Evolutionary conservation across 1,284 basidiomycete genomes (phyloP), one percentile per base, ranked within the genome.

Genomic region (Fomitiporia mediterranea): DNA sequence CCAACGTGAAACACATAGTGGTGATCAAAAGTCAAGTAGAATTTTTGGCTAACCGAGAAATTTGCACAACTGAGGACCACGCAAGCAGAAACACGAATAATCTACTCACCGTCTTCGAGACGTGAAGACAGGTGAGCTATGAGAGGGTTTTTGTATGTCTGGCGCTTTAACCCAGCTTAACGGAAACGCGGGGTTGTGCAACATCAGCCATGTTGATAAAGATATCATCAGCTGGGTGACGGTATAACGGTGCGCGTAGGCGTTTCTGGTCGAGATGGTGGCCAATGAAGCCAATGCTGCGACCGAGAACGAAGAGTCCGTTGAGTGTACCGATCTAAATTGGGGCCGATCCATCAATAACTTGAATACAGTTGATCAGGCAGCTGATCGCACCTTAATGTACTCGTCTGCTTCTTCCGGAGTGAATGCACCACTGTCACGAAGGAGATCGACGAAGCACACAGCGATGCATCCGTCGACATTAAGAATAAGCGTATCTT

Each of bases 381-480:
- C 13, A 32, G 23, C 15, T 48, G 4, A 39, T 35, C 76, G 65
- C 57, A 79, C 79, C 77, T 89, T 91, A 78, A 94, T 92, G 80
- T 98, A 98, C 75, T 99, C 96, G 64, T 94, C 89, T 13, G 94
- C 95, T 76, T 98, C 96, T 63, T 98, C 95, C 19, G 88, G 81
- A 2, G 90, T 94, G 81, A 99, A 99, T 4, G 95, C 95, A 62
- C 95, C 94, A 57, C 83, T 88, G 72, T 95, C 92, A 50, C 89
- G 85, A 59, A 99, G 83, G 57, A 99, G 79, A 74, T 98, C 96
- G 67, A 95, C 93, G 77, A 99, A 98, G 78, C 91, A 97, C 61
- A 96, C 96, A 48, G 96, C 96, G 62, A 99, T 95, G 72, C 94
- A 96, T 48, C 95, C 95, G 65, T 98, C 95, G 65, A 98, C 95